Evolutionary conservation across 257 asterid species (phyloP), one percentile per base, ranked within the genome.

Genomic region (Jaltomata sinuosa): DNA sequence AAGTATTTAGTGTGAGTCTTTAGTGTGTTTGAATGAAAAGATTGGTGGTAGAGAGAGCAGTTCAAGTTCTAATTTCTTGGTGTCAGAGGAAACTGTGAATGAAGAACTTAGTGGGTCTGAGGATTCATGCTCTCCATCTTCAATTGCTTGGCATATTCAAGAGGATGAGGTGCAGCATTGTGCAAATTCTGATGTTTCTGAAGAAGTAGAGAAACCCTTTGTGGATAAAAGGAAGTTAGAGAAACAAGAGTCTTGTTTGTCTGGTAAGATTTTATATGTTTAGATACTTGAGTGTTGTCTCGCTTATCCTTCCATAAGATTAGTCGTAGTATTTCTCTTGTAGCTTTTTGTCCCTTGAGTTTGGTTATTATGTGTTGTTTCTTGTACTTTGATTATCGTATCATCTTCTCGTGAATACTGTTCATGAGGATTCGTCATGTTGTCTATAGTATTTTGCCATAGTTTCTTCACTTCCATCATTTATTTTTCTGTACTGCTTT

Each of bases 91-190:
- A 34, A 90, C 85, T 84, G 83, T 85, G 79, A 85, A 88, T 83
- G 89, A 87, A 84, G 97, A 92, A 84, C 87, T 81, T 15, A 87
- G 87, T 32, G 89, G 89, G 61, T 85, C 89, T 79, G 91, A 80
- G 82, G 90, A 89, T 52, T 91, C 96, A 11, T 91, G 92, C 36
- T 90, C 94, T 29, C 88, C 96, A 3, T 85, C 91, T 76, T 89
- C 88, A 36, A 86, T 84, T 84, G 86, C 71, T 79, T 88, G 91
- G 90, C 86, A 90, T 62, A 54, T 87, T 86, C 86, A 82, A 79
- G 87, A 89, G 54, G 83, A 76, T 71, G 85, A 88, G 21, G 64
- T 74, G 45, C 78, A 84, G 38, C 80, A 85, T 76, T 86, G 68
- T 80, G 82, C 50, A 21, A 84, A 81, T 83, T 86, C 87, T 83